Conservation (phyloP, 2,329 filamentous ascomycete species). For the Biscogniauxia marginata region DNA sequence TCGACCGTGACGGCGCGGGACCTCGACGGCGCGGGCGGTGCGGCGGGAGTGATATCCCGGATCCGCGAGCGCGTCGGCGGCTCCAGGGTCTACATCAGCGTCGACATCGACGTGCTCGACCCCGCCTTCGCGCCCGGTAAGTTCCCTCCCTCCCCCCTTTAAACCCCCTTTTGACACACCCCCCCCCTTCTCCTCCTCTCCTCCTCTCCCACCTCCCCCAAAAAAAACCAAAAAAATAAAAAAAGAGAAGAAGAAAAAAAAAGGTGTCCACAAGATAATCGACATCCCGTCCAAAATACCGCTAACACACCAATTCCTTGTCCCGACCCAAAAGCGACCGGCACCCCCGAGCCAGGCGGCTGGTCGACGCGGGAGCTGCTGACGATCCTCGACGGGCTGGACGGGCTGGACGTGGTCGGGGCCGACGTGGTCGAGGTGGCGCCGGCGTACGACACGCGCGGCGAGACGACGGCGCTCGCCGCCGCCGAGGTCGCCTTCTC, state of each 20-base stretch:
- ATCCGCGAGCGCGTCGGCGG: constrained; percentile 58
- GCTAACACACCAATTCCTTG: too few species aligned
- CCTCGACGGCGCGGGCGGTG: constrained; percentile 69
- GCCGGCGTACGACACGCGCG: constrained; percentile 71
- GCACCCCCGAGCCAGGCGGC: constrained; percentile 76
- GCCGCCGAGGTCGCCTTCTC: constrained; percentile 74
- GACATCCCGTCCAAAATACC: too few species aligned
- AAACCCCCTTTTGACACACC: neutral
- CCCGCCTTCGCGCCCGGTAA: constrained; percentile 62
- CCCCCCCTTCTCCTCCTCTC: neutral
- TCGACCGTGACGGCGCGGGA: constrained; percentile 59
- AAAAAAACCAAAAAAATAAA: neutral
- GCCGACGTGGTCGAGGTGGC: constrained; percentile 80
- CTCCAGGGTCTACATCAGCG: constrained; percentile 64
- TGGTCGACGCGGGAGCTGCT: constrained; percentile 80
- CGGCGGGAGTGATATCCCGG: constrained; percentile 59
- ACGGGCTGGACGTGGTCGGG: constrained; percentile 69
- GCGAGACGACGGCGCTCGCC: constrained; percentile 70
- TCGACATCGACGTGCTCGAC: constrained; percentile 81
- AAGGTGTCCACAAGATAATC: too few species aligned
- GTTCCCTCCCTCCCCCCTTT: neutral
- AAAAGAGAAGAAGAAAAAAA: too few species aligned
- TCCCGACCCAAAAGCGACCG: constrained; percentile 64
- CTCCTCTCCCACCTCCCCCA: neutral
- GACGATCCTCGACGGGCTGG: constrained; percentile 68